Percentiles rank a stretch among this genome's conserved stretches.
These are phyloP conservation scores for Trametes coccinea DNA, from an alignment of 768 basidiomycete species.

Conservation along the genomic window DNA sequence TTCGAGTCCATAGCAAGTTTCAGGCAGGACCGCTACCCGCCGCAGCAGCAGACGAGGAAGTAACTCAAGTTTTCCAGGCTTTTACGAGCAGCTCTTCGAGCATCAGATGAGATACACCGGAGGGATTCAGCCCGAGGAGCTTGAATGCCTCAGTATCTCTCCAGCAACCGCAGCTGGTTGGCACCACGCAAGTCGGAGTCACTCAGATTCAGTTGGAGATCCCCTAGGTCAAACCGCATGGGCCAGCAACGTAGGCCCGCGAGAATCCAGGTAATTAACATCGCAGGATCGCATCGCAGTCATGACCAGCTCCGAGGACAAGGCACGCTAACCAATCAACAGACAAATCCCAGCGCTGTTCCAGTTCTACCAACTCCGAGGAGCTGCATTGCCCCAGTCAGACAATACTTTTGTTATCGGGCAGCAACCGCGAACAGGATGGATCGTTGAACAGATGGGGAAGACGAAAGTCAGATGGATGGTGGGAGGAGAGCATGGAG, in stretches of 20 bases:
- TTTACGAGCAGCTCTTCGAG: too few species aligned
- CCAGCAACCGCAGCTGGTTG: too few species aligned
- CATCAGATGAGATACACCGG: too few species aligned
- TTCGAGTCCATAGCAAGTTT: too few species aligned
- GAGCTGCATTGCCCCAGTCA: not conserved
- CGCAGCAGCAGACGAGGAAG: too few species aligned
- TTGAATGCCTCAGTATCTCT: too few species aligned
- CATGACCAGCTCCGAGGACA: not conserved
- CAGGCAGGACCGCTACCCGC: too few species aligned
- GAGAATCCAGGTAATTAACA: not conserved
- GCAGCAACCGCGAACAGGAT: not conserved
- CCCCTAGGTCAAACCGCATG: too few species aligned
- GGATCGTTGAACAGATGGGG: not conserved
- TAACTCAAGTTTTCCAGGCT: too few species aligned
- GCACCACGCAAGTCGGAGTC: too few species aligned
- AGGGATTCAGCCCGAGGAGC: too few species aligned
- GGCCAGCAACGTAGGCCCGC: conserved; percentile 3
- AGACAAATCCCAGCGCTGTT: not conserved
- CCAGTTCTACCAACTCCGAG: not conserved
- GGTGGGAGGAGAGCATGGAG: not conserved
- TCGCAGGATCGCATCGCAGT: not conserved
- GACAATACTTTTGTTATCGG: not conserved
- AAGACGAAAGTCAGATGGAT: not conserved
- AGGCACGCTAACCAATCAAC: not conserved
- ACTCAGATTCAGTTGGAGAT: not conserved